Conservation (phyloP, 495 filamentous ascomycete species). For the Penicillium tannophilum region DNA sequence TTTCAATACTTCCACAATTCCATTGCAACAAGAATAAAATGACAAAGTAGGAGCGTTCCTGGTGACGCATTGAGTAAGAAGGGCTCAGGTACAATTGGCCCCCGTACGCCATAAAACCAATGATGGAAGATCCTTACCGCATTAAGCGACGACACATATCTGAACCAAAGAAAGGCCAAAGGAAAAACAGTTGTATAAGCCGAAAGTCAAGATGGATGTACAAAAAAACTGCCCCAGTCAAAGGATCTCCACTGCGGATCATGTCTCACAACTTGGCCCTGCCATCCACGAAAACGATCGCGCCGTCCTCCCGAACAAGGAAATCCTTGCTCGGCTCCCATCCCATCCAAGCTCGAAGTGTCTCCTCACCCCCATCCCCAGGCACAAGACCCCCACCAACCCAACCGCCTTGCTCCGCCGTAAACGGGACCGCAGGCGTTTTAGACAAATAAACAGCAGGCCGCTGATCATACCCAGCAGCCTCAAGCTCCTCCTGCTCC, state of each 20-base stretch:
- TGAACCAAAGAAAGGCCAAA: neutral
- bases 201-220: neutral
- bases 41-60: constrained; percentile 14
- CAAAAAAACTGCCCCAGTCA: neutral
- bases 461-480: constrained; percentile 70
- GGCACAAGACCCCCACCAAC: constrained; percentile 57
- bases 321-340: constrained; percentile 75
- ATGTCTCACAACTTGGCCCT: constrained; percentile 51
- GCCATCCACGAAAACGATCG: constrained; percentile 41
- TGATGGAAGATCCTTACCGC: constrained; percentile 6
- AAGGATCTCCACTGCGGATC: constrained; percentile 1
- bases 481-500: constrained; percentile 69
- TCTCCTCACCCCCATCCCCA: constrained; percentile 70
- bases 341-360: constrained; percentile 73
- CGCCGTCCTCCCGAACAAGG: constrained; percentile 58
- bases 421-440: constrained; percentile 63
- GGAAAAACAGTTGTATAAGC: neutral
- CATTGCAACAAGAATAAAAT: constrained; percentile 1
- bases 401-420: constrained; percentile 67
- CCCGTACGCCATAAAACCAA: constrained; percentile 1
- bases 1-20: constrained; percentile 21
- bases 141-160: neutral
- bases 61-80: constrained; percentile 13
- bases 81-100: constrained; percentile 11
- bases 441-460: constrained; percentile 68